Base-by-base conservation (phyloP, 208 protist species). In the Acanthamoeba castellanii region DNA sequence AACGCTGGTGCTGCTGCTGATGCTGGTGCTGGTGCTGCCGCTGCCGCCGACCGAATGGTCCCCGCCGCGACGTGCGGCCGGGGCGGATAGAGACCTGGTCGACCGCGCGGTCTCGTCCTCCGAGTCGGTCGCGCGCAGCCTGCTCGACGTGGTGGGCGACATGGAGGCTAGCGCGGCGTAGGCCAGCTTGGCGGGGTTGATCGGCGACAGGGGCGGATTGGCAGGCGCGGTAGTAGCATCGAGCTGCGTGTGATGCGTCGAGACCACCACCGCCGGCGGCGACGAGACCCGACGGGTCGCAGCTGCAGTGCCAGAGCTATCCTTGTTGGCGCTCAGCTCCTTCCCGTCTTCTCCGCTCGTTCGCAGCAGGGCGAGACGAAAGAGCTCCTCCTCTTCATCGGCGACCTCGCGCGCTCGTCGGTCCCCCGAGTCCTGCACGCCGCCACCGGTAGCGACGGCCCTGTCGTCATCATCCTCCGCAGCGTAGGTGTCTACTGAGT, bases 351-450 rank as follows among this genome's bases (percentile, higher is more conserved):
- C 50, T 11, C 81, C 81, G 20, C 81, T 88, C 2, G 50, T 88
- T 22, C 50, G 50, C 14, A 88, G 81, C 45, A 88, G 50, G n/a
- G 42, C 81, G 4, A 64, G 47, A 27, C 52, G 45, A 25, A 64
- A 88, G n/a, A 42, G 50, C 81, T 88, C 81, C n/a, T 88, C 81
- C 27, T 88, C 81, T 22, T 88, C 47, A 30, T 88, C 81, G 16
- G 81, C 81, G 13, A 37, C 81, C 18, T 42, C 72, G 8, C 37
- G 32, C 16, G 72, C 72, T 25, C 37, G 72, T 16, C 30, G 72
- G 25, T 82, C 32, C 11, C 42, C 72, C 3, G 72, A 82, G 37
- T 82, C 37, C 22, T 50, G 72, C 22, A 82, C 32, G 72, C 34
- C 37, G 72, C 22, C 30, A 27, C 66, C 11, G 14, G 14, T 27